Conservation (phyloP, 2,329 filamentous ascomycete genomes). For the Trichophyton schoenleinii region DNA sequence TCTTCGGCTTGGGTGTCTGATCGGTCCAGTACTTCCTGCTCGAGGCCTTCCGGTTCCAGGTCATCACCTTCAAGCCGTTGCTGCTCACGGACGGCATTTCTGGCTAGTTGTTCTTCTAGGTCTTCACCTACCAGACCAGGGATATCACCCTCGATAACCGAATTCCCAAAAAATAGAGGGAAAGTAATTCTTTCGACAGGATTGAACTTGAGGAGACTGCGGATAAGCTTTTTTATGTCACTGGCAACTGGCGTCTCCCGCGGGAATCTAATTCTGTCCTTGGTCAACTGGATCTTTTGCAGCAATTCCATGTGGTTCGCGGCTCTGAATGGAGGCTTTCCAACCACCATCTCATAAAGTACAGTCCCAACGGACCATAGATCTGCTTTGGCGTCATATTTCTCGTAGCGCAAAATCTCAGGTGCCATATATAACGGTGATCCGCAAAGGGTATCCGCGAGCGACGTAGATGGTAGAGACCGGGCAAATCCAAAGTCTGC, state of each 20-base stretch:
- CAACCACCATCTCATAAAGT: conserved; percentile 86
- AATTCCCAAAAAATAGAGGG: conserved; percentile 67
- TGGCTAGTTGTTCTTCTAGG: conserved; percentile 15
- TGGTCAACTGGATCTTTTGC: conserved; percentile 76
- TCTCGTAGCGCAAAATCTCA: conserved; percentile 91
- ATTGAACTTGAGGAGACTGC: conserved; percentile 68
- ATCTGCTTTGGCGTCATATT: conserved; percentile 93
- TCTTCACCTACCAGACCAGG: conserved; percentile 73
- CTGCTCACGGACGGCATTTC: conserved; percentile 7
- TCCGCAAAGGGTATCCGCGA: conserved; percentile 92
- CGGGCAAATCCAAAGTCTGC: conserved; percentile 98
- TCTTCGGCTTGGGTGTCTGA: neutral
- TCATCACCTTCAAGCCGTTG: conserved; percentile 6
- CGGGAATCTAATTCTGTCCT: conserved; percentile 75
- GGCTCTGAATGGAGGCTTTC: conserved; percentile 79
- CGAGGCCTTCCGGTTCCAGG: neutral
- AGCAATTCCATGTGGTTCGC: conserved; percentile 90
- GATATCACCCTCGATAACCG: conserved; percentile 61
- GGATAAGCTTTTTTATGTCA: conserved; percentile 69
- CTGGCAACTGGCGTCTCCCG: conserved; percentile 57
- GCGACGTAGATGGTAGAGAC: conserved; percentile 74
- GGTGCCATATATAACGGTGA: conserved; percentile 98
- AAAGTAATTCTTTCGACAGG: conserved; percentile 79
- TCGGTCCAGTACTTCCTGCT: neutral
- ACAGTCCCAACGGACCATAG: conserved; percentile 97